Evolutionary conservation across 1,284 basidiomycete genomes (phyloP), one percentile per base, ranked within the genome.

Genomic region (Sporisorium scitamineum): DNA sequence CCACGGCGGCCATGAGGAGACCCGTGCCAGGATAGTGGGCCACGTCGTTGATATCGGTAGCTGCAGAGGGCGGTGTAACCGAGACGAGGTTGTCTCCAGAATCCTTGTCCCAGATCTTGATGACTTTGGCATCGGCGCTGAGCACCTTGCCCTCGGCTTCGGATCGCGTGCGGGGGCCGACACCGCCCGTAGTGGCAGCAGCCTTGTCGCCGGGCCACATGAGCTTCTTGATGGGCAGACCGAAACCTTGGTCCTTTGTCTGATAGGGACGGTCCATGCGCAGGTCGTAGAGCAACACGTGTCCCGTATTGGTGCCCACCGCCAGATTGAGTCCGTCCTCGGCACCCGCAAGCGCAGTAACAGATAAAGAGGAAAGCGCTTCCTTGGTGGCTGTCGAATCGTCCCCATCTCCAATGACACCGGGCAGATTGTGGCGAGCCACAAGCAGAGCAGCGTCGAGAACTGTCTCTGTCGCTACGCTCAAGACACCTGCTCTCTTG

Each of bases 181-280:
- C 88, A 27, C 80, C 74, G 58, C 88, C 70, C 2, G 74, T 70
- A 6, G 71, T 55, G 14, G 79, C 52, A 18, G 72, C 63, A 89
- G 13, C 93, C 92, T 65, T 64, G 69, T 81, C 94, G 78, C 95
- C 92, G 27, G 97, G 90, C 97, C 97, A 99, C 34, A 89, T 87
- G 2, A 99, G 90, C 60, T 89, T 92, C 84, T 93, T 93, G 53
- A 99, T 90, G 0, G 95, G 92, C 45, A 99, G 87, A 2, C 96
- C 95, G 81, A 99, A 99, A 1, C 97, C 97, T 86, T 99, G 96
- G 85, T 99, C 97, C 85, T 99, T 99, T 68, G 91, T 87, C 3
- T 93, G 93, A 78, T 93, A 95, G 10, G 94, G 92, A 26, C 89
- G 89, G 6, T 91, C 89, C 29, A 93, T 91, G 54, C 97, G 92